Percentiles rank a stretch among this genome's conserved stretches.
Conservation (phyloP, 2,329 filamentous ascomycete genomes). For the Fusarium dimerum region DNA sequence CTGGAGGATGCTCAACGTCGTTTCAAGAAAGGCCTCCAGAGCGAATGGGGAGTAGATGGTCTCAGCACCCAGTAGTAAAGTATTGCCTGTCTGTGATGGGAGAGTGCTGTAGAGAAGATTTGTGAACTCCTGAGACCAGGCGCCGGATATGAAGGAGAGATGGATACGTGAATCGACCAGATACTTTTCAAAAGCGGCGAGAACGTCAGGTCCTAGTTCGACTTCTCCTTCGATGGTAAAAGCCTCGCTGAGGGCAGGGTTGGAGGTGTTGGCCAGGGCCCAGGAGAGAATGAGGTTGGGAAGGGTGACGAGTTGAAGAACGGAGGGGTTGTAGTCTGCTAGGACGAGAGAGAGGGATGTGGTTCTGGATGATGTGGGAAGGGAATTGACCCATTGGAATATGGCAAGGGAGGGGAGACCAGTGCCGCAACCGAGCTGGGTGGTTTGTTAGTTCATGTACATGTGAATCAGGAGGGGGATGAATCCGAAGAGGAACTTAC, state of each 20-base stretch:
- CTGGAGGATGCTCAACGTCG: constrained; percentile 60
- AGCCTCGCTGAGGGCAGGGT: constrained; percentile 43
- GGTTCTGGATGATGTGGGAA: constrained; percentile 16
- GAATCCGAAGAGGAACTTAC: constrained; percentile 38
- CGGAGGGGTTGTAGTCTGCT: constrained; percentile 78
- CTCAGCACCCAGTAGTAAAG: constrained; percentile 71
- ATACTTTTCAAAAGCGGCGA: constrained; percentile 58
- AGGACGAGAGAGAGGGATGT: constrained; percentile 60
- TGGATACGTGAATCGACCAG: constrained; percentile 53
- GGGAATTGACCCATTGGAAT: constrained; percentile 60
- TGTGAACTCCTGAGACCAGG: constrained; percentile 69
- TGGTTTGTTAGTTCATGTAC: too few relatives aligned
- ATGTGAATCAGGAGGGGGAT: too few relatives aligned
- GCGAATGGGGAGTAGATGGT: constrained; percentile 82
- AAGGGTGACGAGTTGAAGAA: constrained; percentile 75
- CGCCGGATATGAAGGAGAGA: constrained; percentile 71
- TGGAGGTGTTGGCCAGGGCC: constrained; percentile 49
- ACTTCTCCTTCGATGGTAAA: constrained; percentile 60
- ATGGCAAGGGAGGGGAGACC: constrained; percentile 72
- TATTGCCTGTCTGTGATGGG: constrained; percentile 25
- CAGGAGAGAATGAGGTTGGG: constrained; percentile 77
- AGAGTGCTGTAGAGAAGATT: constrained; percentile 50
- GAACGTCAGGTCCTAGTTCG: constrained; percentile 60
- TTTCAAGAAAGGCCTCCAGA: constrained; percentile 67
- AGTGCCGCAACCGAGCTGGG: constrained; percentile 75